Conservation (phyloP, 225 moss, liverwort and hornwort genomes). For the Pleurozium schreberi region DNA sequence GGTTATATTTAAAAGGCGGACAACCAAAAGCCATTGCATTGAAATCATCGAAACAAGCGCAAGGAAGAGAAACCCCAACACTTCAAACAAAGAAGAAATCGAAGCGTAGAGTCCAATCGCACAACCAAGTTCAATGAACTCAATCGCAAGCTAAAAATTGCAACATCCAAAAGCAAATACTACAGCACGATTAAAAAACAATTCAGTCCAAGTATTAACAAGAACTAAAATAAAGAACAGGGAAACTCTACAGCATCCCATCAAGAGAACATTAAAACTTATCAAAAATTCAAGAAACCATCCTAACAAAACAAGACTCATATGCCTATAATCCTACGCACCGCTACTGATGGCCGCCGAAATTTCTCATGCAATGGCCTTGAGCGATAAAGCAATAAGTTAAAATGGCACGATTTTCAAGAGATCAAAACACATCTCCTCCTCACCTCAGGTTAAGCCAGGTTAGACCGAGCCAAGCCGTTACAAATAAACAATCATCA, state of each 20-base stretch:
- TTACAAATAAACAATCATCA: not conserved
- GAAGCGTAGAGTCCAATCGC: not conserved
- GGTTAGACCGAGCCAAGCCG: not conserved
- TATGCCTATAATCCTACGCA: not conserved
- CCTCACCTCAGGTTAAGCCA: not conserved
- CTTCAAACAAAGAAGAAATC: not conserved
- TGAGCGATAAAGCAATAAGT: not conserved
- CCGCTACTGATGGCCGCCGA: not conserved
- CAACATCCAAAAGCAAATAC: not conserved
- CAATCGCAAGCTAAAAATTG: not conserved
- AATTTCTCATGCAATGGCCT: not conserved
- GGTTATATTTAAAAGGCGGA: not conserved
- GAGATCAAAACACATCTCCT: not conserved
- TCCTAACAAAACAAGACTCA: not conserved
- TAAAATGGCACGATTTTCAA: not conserved
- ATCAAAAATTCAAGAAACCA: not conserved
- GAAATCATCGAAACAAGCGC: not conserved
- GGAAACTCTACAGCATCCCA: not conserved
- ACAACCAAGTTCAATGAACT: not conserved
- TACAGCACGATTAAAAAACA: not conserved
- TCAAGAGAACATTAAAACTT: not conserved
- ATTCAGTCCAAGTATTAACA: not conserved
- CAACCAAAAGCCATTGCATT: not conserved
- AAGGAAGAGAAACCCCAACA: not conserved
- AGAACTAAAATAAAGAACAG: not conserved